phyloP scores from a whole-genome alignment of 2,329 filamentous ascomycete species.

The Botrytis galanthina region DNA sequence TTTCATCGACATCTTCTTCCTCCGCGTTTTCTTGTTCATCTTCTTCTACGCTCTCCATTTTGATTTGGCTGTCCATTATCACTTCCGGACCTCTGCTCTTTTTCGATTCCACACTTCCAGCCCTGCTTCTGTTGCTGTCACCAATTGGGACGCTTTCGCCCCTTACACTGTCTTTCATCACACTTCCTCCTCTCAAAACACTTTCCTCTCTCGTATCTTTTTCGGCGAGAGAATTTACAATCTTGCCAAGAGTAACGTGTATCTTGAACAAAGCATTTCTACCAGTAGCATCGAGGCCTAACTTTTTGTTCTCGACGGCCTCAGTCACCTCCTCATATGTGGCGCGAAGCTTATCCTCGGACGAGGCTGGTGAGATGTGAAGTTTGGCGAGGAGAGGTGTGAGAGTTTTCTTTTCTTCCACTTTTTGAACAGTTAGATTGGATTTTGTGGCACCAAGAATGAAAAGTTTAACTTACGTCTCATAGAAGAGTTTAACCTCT shows the following conservation, averaged over 20 bases:
- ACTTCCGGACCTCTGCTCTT: constrained; percentile 13
- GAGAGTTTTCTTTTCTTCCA: constrained; percentile 83
- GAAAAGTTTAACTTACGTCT: constrained; percentile 55
- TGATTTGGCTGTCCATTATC: background rate
- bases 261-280: constrained; percentile 67
- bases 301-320: constrained; percentile 58
- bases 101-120: background rate
- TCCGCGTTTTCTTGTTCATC: background rate
- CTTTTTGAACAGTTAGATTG: constrained; percentile 42
- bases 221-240: constrained; percentile 57
- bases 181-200: constrained; percentile 13
- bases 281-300: constrained; percentile 58
- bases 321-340: constrained; percentile 57
- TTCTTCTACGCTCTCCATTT: constrained; percentile 3
- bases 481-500: constrained; percentile 65
- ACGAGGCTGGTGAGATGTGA: constrained; percentile 67
- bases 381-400: constrained; percentile 79
- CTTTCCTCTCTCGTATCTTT: constrained; percentile 27
- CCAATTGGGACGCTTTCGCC: background rate
- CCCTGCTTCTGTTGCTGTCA: background rate
- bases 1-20: constrained; percentile 3
- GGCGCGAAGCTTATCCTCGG: constrained; percentile 55
- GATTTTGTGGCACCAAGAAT: background rate
- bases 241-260: constrained; percentile 65
- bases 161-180: constrained; percentile 13